Evolutionary conservation across 257 asterid genomes (phyloP).

Genomic region (Nicotiana tomentosiformis): DNA sequence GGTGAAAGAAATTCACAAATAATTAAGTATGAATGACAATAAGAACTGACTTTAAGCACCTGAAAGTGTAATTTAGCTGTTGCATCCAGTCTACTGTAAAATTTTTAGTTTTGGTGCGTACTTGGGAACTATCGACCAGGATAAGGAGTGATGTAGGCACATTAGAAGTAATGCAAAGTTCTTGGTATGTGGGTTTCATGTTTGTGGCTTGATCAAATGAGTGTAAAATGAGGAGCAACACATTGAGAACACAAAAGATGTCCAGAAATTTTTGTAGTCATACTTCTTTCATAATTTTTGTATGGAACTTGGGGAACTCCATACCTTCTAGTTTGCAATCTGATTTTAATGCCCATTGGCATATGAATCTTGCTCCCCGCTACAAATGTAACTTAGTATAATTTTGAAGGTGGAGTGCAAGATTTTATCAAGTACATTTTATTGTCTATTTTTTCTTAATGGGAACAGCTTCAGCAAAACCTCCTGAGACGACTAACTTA

Average conservation of each 20-base stretch:
- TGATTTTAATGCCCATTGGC: neutral
- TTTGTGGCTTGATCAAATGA: neutral
- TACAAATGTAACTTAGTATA: neutral
- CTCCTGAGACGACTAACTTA: neutral
- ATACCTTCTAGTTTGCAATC: neutral
- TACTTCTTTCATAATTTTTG: neutral
- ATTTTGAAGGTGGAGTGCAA: neutral
- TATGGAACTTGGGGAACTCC: neutral
- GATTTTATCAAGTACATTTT: neutral
- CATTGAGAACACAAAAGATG: constrained; percentile 4
- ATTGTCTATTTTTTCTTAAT: neutral
- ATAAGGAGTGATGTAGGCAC: neutral
- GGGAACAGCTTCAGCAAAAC: neutral
- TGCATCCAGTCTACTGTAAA: neutral
- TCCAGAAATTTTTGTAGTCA: neutral
- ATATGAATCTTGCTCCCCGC: neutral
- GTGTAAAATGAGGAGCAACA: neutral
- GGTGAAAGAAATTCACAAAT: neutral
- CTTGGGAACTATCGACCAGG: neutral
- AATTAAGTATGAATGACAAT: neutral
- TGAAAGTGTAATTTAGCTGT: neutral
- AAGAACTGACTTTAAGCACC: neutral
- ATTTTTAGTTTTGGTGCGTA: neutral
- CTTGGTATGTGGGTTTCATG: neutral
- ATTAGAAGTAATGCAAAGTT: neutral